These are phyloP conservation scores for Penicillium palitans DNA, from an alignment of 2,329 filamentous ascomycete genomes.

Conservation along the genomic window DNA sequence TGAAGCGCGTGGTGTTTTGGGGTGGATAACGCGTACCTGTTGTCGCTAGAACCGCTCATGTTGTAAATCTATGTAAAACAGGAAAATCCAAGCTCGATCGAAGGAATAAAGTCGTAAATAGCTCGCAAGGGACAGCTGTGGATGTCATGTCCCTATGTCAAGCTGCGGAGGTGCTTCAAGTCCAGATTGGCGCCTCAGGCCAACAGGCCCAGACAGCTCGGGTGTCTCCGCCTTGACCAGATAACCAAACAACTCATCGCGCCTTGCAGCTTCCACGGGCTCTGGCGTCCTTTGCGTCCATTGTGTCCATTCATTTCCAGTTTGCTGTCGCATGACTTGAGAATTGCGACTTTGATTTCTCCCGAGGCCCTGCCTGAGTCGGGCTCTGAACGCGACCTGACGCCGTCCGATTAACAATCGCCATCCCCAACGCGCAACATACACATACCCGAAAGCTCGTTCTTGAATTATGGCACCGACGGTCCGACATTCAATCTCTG, in stretches of 20 bases:
- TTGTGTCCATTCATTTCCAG: neutral
- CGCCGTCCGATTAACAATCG: conserved; percentile 23
- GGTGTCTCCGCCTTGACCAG: conserved; percentile 25
- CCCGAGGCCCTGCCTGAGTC: conserved; percentile 1
- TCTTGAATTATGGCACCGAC: conserved; percentile 34
- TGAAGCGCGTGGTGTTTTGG: conserved; percentile 1
- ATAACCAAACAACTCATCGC: conserved; percentile 20
- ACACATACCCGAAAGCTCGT: conserved; percentile 12
- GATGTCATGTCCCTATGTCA: conserved; percentile 10
- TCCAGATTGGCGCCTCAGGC: conserved; percentile 23
- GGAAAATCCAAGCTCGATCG: neutral
- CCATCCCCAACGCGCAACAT: conserved; percentile 18
- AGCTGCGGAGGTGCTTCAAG: conserved; percentile 11
- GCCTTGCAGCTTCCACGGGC: conserved; percentile 5
- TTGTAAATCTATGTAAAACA: conserved; percentile 16
- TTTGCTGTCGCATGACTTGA: conserved; percentile 1
- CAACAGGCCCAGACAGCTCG: neutral
- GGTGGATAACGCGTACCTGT: conserved; percentile 31
- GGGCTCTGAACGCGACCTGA: conserved; percentile 21
- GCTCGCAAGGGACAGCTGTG: conserved; percentile 25
- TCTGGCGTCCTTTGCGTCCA: conserved; percentile 4
- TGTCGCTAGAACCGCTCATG: conserved; percentile 42
- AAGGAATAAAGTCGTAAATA: neutral
- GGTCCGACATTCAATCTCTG: conserved; percentile 29
- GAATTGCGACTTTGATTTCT: neutral